Evolutionary conservation across 768 basidiomycete genomes (phyloP), one percentile per base, ranked within the genome.

Genomic region (Trametes gibbosa): DNA sequence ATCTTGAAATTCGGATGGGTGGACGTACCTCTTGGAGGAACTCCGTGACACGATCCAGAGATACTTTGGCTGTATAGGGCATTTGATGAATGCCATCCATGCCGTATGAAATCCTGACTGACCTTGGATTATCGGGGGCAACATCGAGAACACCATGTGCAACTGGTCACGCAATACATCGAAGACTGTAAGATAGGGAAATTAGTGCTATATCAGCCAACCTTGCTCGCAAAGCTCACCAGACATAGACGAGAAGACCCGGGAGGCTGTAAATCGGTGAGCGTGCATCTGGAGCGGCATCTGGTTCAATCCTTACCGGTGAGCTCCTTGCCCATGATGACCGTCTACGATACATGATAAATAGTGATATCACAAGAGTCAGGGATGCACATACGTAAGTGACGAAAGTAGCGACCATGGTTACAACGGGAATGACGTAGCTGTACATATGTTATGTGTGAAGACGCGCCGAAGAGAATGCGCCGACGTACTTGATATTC

Each of bases 361-460:
- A 40, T 35, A 4, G n/a, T 21, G 52, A 50, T 14, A n/a, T 45
- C 17, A 39, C 5, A n/a, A 12, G 23, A 1, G 10, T 7, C 5
- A 12, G 10, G 1, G 2, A 13, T 3, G 27, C 8, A 68, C 82
- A 47, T 72, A 85, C 78, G 61, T 85, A 89, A 5, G 81, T 77
- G 3, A 80, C 75, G 66, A 82, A 90, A 1, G 86, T 84, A 12
- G 81, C 78, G 27, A 86, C 66, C 88, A 90, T 90, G n/a, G 82
- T 84, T 1, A 80, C 49, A 12, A 89, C 66, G 0, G 89, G 88
- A 42, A 90, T 79, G 27, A 83, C 56, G 63, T 77, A 83, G 67
- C 85, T 89, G 35, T 4, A 24, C 14, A 24, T 23, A 14, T 2
- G n/a, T 34, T 34, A 23, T 27, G 45, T 14, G 7, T 2, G 5